Percentiles rank a stretch among this genome's conserved stretches.
These are phyloP conservation scores for Fusarium chlamydosporum DNA, from an alignment of 2,329 filamentous ascomycete genomes.

Conservation along the genomic window DNA sequence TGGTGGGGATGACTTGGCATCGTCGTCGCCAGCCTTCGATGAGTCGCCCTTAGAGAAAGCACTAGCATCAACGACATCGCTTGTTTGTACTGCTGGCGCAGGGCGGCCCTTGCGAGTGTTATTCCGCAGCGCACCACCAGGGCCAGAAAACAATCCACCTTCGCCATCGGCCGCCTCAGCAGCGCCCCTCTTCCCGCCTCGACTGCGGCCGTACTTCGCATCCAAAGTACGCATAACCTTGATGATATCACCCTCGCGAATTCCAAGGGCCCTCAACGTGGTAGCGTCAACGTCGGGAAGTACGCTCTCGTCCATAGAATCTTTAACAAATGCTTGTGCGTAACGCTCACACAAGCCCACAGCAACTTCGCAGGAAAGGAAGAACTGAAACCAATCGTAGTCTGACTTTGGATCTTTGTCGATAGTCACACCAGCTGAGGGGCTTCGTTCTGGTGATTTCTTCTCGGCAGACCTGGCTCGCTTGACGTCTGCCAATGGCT, in stretches of 20 bases:
- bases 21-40: constrained; percentile 42
- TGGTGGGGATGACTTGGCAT: constrained; percentile 42
- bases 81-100: constrained; percentile 86
- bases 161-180: constrained; percentile 70
- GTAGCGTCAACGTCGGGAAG: constrained; percentile 89
- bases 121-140: constrained; percentile 90
- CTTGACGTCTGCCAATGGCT: constrained; percentile 88
- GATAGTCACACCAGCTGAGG: constrained; percentile 72
- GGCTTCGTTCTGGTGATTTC: constrained; percentile 41
- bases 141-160: constrained; percentile 88
- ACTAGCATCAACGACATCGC: constrained; percentile 88
- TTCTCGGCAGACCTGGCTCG: constrained; percentile 60
- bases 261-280: constrained; percentile 86
- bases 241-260: constrained; percentile 96
- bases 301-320: constrained; percentile 96
- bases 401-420: constrained; percentile 75
- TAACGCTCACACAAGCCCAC: constrained; percentile 96
- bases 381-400: constrained; percentile 99
- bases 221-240: constrained; percentile 94
- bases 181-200: constrained; percentile 56
- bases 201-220: constrained; percentile 78
- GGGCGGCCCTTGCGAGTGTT: constrained; percentile 95
- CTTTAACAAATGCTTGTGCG: constrained; percentile 86
- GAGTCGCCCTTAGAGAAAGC: constrained; percentile 77
- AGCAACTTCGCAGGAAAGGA: constrained; percentile 90